Percentiles rank a stretch among this genome's conserved stretches.
phyloP scores from a whole-genome alignment of 768 basidiomycete species.

The Lactarius vividus region DNA sequence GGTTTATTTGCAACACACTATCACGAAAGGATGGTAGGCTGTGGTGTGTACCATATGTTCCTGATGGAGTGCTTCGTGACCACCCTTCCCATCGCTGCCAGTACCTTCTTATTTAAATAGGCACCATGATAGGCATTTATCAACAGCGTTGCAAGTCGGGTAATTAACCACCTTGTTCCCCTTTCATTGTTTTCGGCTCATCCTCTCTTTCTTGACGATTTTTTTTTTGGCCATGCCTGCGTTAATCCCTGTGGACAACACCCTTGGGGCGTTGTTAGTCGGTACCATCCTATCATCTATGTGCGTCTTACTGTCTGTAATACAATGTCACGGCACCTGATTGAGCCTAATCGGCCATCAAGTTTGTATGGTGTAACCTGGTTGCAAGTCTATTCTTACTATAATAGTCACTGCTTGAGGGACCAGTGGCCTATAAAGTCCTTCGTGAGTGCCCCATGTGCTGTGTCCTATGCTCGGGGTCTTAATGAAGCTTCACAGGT shows the following conservation, averaged over 20 bases:
- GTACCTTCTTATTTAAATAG: background rate
- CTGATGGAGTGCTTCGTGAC: background rate
- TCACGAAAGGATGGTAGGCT: background rate
- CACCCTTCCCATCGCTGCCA: background rate
- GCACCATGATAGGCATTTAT: background rate
- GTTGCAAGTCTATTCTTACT: background rate
- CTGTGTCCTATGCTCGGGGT: background rate
- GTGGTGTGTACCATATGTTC: background rate
- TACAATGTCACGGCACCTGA: background rate
- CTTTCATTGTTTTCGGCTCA: background rate
- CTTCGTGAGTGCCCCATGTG: background rate
- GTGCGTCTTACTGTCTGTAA: background rate
- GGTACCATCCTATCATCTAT: background rate
- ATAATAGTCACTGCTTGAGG: background rate
- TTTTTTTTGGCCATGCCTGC: background rate
- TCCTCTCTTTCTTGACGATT: background rate
- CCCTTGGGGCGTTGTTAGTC: background rate
- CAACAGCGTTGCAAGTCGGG: background rate
- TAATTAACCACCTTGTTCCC: background rate
- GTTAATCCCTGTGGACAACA: background rate
- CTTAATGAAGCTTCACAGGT: background rate
- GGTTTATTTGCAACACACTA: too few relatives aligned
- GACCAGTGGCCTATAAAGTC: background rate
- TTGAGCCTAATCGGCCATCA: background rate
- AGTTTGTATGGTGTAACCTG: background rate